Evolutionary conservation across 352 stramenopile genomes (phyloP).

Genomic region (Peronosclerospora sorghi): DNA sequence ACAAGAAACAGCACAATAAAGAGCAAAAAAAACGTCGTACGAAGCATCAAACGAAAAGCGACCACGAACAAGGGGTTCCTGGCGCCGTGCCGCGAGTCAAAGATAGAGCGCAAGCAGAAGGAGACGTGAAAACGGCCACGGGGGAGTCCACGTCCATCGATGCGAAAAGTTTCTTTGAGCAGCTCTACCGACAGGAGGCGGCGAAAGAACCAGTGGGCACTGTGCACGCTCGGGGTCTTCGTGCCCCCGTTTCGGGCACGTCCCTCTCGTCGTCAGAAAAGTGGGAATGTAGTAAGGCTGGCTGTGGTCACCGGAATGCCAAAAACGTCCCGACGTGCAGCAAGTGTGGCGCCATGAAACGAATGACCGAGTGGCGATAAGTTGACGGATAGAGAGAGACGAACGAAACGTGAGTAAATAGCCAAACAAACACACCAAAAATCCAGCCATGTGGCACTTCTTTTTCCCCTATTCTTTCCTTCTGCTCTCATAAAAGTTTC

Average conservation of each 20-base stretch:
- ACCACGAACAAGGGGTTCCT: neutral
- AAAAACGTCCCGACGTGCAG: constrained; percentile 49
- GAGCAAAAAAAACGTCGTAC: constrained; percentile 19
- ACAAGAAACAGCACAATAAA: constrained; percentile 18
- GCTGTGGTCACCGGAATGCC: constrained; percentile 56
- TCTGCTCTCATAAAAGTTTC: no score
- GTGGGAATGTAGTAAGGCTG: constrained; percentile 59
- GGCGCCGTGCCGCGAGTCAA: neutral
- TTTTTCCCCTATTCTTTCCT: no score
- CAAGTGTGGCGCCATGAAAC: constrained; percentile 74
- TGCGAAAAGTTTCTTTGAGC: constrained; percentile 53
- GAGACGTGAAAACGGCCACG: constrained; percentile 1
- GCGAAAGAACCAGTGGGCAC: constrained; percentile 49
- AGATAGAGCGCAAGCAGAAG: neutral
- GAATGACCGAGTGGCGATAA: constrained; percentile 64
- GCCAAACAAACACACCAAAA: no score
- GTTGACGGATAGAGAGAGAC: neutral
- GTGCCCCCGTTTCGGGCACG: constrained; percentile 16
- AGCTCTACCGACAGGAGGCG: constrained; percentile 46
- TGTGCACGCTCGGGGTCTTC: constrained; percentile 36
- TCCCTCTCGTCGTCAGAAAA: constrained; percentile 25
- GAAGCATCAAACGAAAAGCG: constrained; percentile 8
- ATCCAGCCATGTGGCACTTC: neutral
- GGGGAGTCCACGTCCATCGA: constrained; percentile 6
- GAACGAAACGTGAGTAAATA: neutral